Evolutionary conservation across 2,329 filamentous ascomycete species (phyloP), one percentile per base, ranked within the genome.

Genomic region (Bipolaris sorokiniana): DNA sequence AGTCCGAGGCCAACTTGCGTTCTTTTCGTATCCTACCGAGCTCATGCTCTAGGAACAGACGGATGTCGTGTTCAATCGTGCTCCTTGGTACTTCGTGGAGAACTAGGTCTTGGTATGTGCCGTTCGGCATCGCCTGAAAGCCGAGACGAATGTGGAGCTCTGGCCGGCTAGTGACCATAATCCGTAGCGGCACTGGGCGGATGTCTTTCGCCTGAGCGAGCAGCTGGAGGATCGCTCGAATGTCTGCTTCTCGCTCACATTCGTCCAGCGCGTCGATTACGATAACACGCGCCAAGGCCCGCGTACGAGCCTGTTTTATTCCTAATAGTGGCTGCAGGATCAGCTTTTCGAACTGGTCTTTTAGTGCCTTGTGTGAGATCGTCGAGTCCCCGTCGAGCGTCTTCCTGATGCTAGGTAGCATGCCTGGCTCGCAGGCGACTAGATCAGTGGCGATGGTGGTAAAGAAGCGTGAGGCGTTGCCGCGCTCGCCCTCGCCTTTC

Each of bases 241-340:
- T 40, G 33, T 66, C 51, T 28, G 51, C 52, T 11, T 67, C 59
- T 28, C 44, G n/a, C 3, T 73, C 69, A 49, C 72, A 76, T 54
- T 76, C 71, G 48, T 76, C 71, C 1, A 76, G 63, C 3, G 73
- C 73, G 53, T 76, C 62, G 15, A 67, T 58, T 3, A 63, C 61
- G 31, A 59, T 10, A 37, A 59, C 36, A n/a, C 48, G 37, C 41
- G 36, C 42, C 11, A 38, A 41, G 11, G n/a, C 23, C 5, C 10
- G 38, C 15, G 45, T 15, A 20, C 46, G 37, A n/a, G 42, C 4
- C 11, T 34, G 28, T 6, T 34, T 18, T 38, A 48, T 38, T 7
- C 15, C 40, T 13, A 51, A 44, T 6, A 62, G 51, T 15, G 58
- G 59, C 22, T 58, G 38, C 20, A 62, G n/a, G n/a, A 64, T 57